Percentiles rank a stretch among this genome's conserved stretches.
phyloP scores from a whole-genome alignment of 768 basidiomycete species.

The Lactifluus rugatus region DNA sequence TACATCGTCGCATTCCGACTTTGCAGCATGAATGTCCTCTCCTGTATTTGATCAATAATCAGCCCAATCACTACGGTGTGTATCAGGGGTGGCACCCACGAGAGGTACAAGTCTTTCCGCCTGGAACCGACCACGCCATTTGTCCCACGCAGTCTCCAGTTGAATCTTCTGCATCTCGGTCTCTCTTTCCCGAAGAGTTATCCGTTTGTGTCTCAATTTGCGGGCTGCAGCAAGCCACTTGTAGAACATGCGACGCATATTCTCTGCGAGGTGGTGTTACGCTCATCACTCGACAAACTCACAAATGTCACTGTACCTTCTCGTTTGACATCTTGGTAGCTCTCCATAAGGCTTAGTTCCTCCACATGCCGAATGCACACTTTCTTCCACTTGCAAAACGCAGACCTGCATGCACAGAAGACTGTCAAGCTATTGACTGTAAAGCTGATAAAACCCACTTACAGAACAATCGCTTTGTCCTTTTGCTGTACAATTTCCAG shows the following conservation, averaged over 20 bases:
- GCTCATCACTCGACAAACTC: not conserved
- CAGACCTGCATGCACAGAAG: constrained; percentile 30
- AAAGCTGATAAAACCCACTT: constrained; percentile 4
- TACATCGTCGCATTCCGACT: constrained; percentile 51
- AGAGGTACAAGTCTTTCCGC: constrained; percentile 56
- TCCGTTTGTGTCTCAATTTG: constrained; percentile 49
- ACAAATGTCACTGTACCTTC: constrained; percentile 43
- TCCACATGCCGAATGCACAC: constrained; percentile 55
- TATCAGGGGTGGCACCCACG: constrained; percentile 32
- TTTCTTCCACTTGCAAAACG: constrained; percentile 62
- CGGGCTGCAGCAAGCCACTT: constrained; percentile 60
- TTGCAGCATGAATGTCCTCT: constrained; percentile 50
- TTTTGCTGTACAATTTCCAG: constrained; percentile 47
- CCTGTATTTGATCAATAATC: constrained; percentile 2
- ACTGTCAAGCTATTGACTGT: not conserved
- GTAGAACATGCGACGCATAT: constrained; percentile 54
- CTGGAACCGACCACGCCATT: constrained; percentile 65
- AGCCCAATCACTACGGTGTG: not conserved
- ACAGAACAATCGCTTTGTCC: constrained; percentile 33
- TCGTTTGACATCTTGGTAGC: constrained; percentile 68
- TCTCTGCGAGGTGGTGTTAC: constrained; percentile 36
- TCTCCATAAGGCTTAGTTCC: constrained; percentile 71
- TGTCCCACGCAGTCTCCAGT: constrained; percentile 59
- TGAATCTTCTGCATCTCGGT: constrained; percentile 46
- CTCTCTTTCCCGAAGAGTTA: constrained; percentile 50